Percentiles rank a stretch among this genome's conserved stretches.
phyloP scores from a whole-genome alignment of 2,329 filamentous ascomycete species.

The Ploettnerulaceae sp. region DNA sequence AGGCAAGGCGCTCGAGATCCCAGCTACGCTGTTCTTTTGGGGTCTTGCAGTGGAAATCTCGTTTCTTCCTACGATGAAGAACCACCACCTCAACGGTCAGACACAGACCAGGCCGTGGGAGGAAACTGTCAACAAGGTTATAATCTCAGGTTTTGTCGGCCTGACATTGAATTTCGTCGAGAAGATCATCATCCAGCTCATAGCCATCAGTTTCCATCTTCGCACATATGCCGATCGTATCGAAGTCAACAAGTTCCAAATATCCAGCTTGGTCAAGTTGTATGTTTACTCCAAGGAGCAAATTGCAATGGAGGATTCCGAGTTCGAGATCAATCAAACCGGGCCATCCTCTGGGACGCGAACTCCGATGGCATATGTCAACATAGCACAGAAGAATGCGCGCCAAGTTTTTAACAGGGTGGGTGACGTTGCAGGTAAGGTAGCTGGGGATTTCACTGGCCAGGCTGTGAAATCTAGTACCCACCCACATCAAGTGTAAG shows the following conservation, averaged over 20 bases:
- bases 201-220: conserved; percentile 87
- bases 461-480: conserved; percentile 61
- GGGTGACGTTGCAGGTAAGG: conserved; percentile 76
- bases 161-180: conserved; percentile 77
- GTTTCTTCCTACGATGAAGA: conserved; percentile 75
- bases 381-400: conserved; percentile 67
- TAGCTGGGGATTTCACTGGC: conserved; percentile 90
- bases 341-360: conserved; percentile 42
- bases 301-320: conserved; percentile 67
- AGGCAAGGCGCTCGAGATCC: conserved; percentile 78
- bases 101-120: conserved; percentile 62
- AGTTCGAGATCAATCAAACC: conserved; percentile 49
- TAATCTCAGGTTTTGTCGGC: conserved; percentile 78
- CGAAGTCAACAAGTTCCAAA: conserved; percentile 87
- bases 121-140: conserved; percentile 73
- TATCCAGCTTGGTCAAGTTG: conserved; percentile 61
- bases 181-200: conserved; percentile 92
- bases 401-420: conserved; percentile 73
- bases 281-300: conserved; percentile 60
- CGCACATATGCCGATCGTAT: conserved; percentile 89
- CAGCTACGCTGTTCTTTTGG: conserved; percentile 86
- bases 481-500: conserved; percentile 72
- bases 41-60: conserved; percentile 81
- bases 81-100: conserved; percentile 47
- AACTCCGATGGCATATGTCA: conserved; percentile 69